These are phyloP conservation scores for Adansonia gregorii DNA, from an alignment of 441 rosid species.

Conservation along the genomic window DNA sequence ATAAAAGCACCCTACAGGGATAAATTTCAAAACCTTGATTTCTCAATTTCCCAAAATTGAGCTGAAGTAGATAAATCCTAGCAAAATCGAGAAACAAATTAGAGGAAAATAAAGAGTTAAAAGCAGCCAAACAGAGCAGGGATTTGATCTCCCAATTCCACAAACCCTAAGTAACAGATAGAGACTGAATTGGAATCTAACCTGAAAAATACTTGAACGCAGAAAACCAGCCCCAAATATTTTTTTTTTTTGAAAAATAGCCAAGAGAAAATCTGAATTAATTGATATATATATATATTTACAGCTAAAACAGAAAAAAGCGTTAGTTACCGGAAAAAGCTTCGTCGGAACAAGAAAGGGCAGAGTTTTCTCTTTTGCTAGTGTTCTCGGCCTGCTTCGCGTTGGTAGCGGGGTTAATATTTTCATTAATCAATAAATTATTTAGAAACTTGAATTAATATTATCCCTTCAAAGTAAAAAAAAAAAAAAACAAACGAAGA, in stretches of 20 bases:
- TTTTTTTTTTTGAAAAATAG: too few species aligned
- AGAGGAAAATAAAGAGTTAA: neutral
- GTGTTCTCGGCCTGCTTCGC: too few species aligned
- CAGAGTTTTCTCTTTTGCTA: neutral
- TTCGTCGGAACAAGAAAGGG: neutral
- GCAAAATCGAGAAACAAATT: slow-evolving; percentile 1
- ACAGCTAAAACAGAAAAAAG: neutral
- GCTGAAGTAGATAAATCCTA: neutral
- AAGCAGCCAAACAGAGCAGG: neutral
- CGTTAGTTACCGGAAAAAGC: neutral
- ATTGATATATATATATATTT: neutral
- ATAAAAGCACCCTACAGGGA: neutral
- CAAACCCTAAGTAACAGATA: slow-evolving; percentile 14
- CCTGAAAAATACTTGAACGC: neutral
- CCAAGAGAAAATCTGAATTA: neutral
- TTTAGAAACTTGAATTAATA: too few species aligned
- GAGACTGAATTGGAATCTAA: neutral
- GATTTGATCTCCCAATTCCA: neutral
- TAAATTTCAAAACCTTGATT: neutral
- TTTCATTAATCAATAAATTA: too few species aligned
- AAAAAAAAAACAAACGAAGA: too few species aligned
- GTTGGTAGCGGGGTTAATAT: too few species aligned
- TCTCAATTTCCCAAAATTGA: slow-evolving; percentile 16
- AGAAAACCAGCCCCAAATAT: neutral
- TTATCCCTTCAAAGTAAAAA: too few species aligned